Evolutionary conservation across 1,284 basidiomycete species (phyloP).

Genomic region (Tylopilus sp.): DNA sequence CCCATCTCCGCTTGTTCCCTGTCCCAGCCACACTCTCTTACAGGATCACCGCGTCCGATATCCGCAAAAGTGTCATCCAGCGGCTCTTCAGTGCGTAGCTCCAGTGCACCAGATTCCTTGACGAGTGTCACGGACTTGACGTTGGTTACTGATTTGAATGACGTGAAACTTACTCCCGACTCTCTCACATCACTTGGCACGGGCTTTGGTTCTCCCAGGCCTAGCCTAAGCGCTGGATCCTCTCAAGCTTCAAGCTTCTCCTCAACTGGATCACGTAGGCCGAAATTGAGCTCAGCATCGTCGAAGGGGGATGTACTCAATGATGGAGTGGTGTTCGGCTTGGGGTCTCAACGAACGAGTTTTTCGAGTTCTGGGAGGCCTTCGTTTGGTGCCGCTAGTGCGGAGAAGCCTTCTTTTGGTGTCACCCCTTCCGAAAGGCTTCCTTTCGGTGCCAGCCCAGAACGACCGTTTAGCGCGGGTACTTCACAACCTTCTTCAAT

Average conservation of each 20-base stretch:
- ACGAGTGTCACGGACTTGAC: constrained; percentile 18
- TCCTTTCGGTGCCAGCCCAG: constrained; percentile 12
- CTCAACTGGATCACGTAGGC: constrained; percentile 21
- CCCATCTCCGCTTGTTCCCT: constrained; percentile 22
- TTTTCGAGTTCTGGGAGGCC: constrained; percentile 21
- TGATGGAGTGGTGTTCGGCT: constrained; percentile 18
- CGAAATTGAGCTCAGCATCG: constrained; percentile 18
- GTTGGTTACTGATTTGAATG: constrained; percentile 26
- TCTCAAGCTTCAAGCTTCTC: constrained; percentile 29
- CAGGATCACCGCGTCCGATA: constrained; percentile 25
- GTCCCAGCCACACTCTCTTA: constrained; percentile 28
- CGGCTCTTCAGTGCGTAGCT: constrained; percentile 21
- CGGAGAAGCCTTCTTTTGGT: constrained; percentile 18
- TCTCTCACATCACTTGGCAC: constrained; percentile 25
- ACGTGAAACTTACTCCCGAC: constrained; percentile 27
- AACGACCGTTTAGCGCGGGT: constrained; percentile 12
- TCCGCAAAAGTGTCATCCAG: constrained; percentile 21
- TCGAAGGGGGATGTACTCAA: constrained; percentile 21
- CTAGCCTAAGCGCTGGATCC: constrained; percentile 25
- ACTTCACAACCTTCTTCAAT: constrained; percentile 18
- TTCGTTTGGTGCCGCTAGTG: constrained; percentile 21
- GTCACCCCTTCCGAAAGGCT: constrained; percentile 17
- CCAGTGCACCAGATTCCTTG: constrained; percentile 16
- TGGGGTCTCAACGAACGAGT: constrained; percentile 22
- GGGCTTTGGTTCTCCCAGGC: constrained; percentile 25